Base-by-base conservation (phyloP, 192 early-diverging fungal genomes). In the Helicostylum pulchrum region DNA sequence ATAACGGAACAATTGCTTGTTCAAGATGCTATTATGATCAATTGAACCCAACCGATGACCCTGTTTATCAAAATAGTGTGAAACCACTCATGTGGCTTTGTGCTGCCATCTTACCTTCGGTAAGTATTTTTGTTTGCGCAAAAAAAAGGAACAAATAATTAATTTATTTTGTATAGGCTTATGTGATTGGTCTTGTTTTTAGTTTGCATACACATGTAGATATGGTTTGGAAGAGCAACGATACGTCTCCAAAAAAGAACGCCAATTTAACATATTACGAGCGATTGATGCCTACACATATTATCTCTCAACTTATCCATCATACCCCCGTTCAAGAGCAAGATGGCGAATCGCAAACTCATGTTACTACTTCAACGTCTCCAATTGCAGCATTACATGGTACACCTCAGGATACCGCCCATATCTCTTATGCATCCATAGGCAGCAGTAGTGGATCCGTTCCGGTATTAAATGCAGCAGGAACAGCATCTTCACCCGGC, bases 191-290 rank as follows among this genome's bases (percentile, higher is more conserved):
- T 32, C 81, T 99, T 57, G 88, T 86, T 83, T 99, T 97, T 62
- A 93, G 93, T 57, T 85, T 99, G 21, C 84, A 89, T 54, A 99
- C 97, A 0, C 97, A 99, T 66, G 88, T 90, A 36, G 82, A 89
- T 60, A 84, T 81, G 64, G 80, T 91, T 17, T 85, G 88, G 79
- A 84, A 89, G 64, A 82, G 83, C 3, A 17, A 49, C 56, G 14
- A 62, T 53, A 15, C 72, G 47, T 7, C 65, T 65, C 56, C 70
- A 46, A 20, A 45, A 17, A 61, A 46, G 14, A 30, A 53, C 2
- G 26, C 5, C 57, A 71, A 47, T 39, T 59, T 51, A 26, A 75
- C 81, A 0, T 70, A 78, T 20, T 81, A 84, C 61, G 75, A 71
- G 50, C 73, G 76, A 57, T 45, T 81, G 9, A 53, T 80, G 3